phyloP scores from a whole-genome alignment of 495 filamentous ascomycete genomes.

The Xylaria curta region DNA sequence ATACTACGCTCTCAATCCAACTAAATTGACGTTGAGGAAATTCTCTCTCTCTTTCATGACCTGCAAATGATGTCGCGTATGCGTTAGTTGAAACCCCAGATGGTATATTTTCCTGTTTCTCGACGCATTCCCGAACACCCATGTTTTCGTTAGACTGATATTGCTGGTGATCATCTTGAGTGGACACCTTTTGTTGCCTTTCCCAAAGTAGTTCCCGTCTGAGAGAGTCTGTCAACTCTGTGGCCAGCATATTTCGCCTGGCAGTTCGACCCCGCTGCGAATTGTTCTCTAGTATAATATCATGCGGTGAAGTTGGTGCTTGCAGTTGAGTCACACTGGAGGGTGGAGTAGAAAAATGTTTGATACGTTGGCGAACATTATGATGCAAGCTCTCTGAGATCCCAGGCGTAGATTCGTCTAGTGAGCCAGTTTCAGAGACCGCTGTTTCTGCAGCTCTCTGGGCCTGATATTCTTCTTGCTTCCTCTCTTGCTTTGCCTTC shows the following conservation, averaged over 20 bases:
- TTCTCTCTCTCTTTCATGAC: not conserved
- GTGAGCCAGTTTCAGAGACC: too few species aligned
- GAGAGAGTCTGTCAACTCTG: slow-evolving; percentile 72
- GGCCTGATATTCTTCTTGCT: too few species aligned
- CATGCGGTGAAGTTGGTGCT: not conserved
- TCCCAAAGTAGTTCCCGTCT: slow-evolving; percentile 57
- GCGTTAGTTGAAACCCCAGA: not conserved
- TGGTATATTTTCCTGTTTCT: not conserved
- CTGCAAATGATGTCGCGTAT: not conserved
- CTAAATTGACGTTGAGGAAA: not conserved
- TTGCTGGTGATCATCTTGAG: slow-evolving; percentile 62
- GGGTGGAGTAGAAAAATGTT: not conserved
- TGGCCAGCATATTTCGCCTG: slow-evolving; percentile 93
- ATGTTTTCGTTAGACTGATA: not conserved
- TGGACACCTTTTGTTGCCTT: slow-evolving; percentile 73
- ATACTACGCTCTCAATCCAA: not conserved
- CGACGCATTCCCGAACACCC: not conserved
- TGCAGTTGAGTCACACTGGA: not conserved
- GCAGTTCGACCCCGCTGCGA: slow-evolving; percentile 66
- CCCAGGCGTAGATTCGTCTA: too few species aligned
- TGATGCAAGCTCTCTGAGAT: not conserved
- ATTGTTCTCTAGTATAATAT: not conserved
- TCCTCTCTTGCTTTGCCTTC: not conserved
- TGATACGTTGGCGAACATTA: not conserved
- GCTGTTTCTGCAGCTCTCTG: too few species aligned